A percentile compares a stretch with the other conserved stretches of the same genome.
phyloP scores from a whole-genome alignment of 495 filamentous ascomycete genomes.

The Platismatia glauca region DNA sequence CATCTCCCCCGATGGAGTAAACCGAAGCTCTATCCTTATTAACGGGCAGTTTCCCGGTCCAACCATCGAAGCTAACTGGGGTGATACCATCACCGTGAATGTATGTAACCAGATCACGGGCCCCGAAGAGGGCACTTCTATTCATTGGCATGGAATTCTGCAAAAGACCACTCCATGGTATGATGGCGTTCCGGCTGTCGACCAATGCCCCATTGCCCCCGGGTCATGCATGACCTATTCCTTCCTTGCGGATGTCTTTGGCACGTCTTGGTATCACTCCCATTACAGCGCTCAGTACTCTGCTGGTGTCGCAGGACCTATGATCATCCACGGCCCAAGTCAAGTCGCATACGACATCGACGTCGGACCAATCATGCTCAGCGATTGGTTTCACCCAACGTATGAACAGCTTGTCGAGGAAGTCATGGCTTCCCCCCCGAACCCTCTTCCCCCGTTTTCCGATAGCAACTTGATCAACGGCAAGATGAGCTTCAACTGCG shows the following conservation, averaged over 20 bases:
- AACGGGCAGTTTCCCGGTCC: slow-evolving; percentile 37
- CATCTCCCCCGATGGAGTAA: slow-evolving; percentile 40
- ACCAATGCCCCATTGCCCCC: slow-evolving; percentile 45
- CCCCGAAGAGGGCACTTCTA: slow-evolving; percentile 32
- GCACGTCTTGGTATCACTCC: slow-evolving; percentile 42
- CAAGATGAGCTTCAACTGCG: slow-evolving; percentile 27
- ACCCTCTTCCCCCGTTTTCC: background rate
- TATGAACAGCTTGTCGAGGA: slow-evolving; percentile 22
- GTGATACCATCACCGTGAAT: slow-evolving; percentile 47
- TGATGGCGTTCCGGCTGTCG: slow-evolving; percentile 44
- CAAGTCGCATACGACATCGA: slow-evolving; percentile 50
- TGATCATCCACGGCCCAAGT: slow-evolving; percentile 52
- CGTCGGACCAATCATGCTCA: slow-evolving; percentile 41
- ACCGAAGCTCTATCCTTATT: slow-evolving; percentile 34
- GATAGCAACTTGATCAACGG: slow-evolving; percentile 37
- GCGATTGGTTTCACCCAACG: slow-evolving; percentile 33
- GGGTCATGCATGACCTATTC: slow-evolving; percentile 29
- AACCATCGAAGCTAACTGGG: slow-evolving; percentile 51
- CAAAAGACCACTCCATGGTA: slow-evolving; percentile 32
- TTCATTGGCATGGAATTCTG: slow-evolving; percentile 44
- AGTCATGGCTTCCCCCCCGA: background rate
- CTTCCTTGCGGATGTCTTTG: slow-evolving; percentile 33
- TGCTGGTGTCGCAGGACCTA: slow-evolving; percentile 42
- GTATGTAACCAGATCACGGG: slow-evolving; percentile 42
- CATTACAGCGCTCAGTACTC: slow-evolving; percentile 41